A percentile compares a stretch with the other conserved stretches of the same genome.
Conservation (phyloP, 257 asterid genomes). For the Capsicum rhomboideum region DNA sequence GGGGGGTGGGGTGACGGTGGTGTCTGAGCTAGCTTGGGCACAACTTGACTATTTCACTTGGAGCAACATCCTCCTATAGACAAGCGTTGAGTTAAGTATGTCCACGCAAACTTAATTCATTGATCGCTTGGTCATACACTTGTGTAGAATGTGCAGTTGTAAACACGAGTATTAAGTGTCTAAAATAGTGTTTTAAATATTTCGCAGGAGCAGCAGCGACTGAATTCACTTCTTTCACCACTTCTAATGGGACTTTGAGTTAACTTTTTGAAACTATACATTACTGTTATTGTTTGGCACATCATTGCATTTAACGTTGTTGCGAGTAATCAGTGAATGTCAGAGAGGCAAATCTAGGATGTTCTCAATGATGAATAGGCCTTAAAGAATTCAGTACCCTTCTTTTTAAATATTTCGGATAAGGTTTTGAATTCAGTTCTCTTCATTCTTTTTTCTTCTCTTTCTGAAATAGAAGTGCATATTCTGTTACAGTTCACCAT, state of each 20-base stretch:
- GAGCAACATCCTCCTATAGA: no score
- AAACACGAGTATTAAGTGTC: not conserved
- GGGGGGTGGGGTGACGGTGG: no score
- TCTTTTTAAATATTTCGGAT: not conserved
- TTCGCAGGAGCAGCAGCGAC: not conserved
- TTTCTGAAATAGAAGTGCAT: not conserved
- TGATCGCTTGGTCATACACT: not conserved
- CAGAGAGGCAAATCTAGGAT: not conserved
- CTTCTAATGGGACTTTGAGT: not conserved
- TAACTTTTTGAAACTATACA: not conserved
- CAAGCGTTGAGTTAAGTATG: no score
- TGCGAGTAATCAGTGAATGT: not conserved
- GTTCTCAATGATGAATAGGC: not conserved
- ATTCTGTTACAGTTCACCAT: not conserved
- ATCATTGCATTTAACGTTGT: not conserved
- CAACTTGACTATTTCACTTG: no score
- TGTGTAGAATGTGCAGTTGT: not conserved
- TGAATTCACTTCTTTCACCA: not conserved
- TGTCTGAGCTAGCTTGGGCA: no score
- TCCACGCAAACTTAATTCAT: not conserved
- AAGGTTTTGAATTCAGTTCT: not conserved
- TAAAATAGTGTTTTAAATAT: not conserved
- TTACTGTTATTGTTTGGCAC: not conserved
- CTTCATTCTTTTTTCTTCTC: not conserved
- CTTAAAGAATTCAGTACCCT: not conserved